Conservation (phyloP, 768 basidiomycete genomes). For the Thelephora aurantiotincta region DNA sequence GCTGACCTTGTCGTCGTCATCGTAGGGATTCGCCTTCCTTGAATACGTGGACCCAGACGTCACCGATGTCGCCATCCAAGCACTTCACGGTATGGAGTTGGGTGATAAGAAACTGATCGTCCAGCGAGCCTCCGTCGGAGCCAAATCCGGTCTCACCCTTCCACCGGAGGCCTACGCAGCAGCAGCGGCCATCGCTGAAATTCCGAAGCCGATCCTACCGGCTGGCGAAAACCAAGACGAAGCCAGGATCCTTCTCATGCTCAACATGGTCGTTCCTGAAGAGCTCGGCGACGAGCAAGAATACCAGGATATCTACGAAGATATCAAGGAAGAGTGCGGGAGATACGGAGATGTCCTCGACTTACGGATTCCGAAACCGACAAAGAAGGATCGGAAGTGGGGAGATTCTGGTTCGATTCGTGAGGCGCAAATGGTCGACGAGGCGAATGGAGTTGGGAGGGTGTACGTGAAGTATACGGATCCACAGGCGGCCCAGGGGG, state of each 20-base stretch:
- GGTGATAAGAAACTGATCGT: constrained; percentile 94
- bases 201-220: constrained; percentile 81
- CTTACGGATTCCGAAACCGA: constrained; percentile 77
- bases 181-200: constrained; percentile 42
- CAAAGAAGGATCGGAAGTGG: constrained; percentile 82
- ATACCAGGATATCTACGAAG: constrained; percentile 88
- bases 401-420: constrained; percentile 47
- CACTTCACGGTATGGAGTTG: constrained; percentile 94
- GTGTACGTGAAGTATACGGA: constrained; percentile 85
- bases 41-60: constrained; percentile 85
- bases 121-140: constrained; percentile 91
- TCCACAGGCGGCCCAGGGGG: constrained; percentile 45
- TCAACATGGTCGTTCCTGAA: constrained; percentile 97
- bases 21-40: constrained; percentile 95
- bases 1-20: neutral
- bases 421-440: constrained; percentile 64
- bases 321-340: constrained; percentile 82
- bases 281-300: constrained; percentile 85
- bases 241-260: constrained; percentile 84
- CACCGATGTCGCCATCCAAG: constrained; percentile 93
- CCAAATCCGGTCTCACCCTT: constrained; percentile 59
- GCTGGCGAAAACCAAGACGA: constrained; percentile 51
- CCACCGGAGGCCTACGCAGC: constrained; percentile 56
- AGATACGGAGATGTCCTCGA: constrained; percentile 75
- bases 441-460: constrained; percentile 85